These are phyloP conservation scores for Astrephomene gubernaculifera DNA, from an alignment of 139 green algal genomes.

Conservation along the genomic window DNA sequence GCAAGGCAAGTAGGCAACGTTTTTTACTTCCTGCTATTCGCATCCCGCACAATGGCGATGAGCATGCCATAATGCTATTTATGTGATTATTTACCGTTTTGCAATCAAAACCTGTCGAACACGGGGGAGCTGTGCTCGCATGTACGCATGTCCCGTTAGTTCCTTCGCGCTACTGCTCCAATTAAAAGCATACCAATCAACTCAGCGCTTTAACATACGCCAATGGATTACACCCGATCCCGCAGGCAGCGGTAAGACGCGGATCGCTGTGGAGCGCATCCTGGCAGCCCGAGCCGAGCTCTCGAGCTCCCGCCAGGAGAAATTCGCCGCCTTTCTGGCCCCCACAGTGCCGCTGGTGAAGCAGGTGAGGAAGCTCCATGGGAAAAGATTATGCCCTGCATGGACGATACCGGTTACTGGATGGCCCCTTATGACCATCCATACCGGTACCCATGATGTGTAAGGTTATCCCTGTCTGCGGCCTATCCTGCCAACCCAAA, in stretches of 20 bases:
- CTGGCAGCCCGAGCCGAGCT: neutral
- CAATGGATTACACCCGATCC: neutral
- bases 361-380: conserved; percentile 9
- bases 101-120: neutral
- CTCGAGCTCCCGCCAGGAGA: neutral
- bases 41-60: neutral
- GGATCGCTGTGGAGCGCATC: conserved; percentile 40
- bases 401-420: neutral
- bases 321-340: conserved; percentile 29
- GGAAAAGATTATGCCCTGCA: neutral
- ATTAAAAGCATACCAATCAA: neutral
- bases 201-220: neutral
- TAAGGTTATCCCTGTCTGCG: too few relatives aligned
- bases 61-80: neutral
- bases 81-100: neutral
- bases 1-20: neutral
- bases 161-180: neutral
- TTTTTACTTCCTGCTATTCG: neutral
- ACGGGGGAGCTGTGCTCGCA: neutral
- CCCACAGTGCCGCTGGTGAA: conserved; percentile 23
- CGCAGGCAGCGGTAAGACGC: conserved; percentile 38
- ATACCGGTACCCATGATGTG: too few relatives aligned
- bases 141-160: too few relatives aligned
- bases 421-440: too few relatives aligned
- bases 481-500: too few relatives aligned